Evolutionary conservation across 2,329 filamentous ascomycete genomes (phyloP).

Genomic region (Pseudogymnoascus sp.): DNA sequence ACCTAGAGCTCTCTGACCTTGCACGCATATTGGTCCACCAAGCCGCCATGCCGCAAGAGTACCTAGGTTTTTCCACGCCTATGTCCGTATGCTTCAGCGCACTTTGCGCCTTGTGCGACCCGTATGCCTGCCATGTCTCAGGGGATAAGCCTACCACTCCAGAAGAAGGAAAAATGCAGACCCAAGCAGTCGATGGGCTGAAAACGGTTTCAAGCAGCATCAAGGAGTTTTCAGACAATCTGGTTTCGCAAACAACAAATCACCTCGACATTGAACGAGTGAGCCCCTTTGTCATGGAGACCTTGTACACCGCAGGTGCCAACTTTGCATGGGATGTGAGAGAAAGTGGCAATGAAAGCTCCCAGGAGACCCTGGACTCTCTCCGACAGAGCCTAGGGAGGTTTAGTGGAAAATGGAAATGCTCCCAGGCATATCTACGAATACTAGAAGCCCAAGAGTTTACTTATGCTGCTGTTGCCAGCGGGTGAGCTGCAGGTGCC

Average conservation of each 20-base stretch:
- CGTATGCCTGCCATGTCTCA: slow-evolving; percentile 33
- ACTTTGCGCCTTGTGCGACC: slow-evolving; percentile 33
- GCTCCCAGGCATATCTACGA: slow-evolving; percentile 34
- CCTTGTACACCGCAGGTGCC: slow-evolving; percentile 34
- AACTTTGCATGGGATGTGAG: slow-evolving; percentile 35
- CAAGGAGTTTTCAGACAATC: slow-evolving; percentile 27
- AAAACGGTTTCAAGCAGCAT: slow-evolving; percentile 28
- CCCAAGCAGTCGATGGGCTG: slow-evolving; percentile 31
- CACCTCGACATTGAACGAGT: slow-evolving; percentile 27
- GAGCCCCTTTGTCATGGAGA: slow-evolving; percentile 35
- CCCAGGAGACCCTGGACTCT: slow-evolving; percentile 28
- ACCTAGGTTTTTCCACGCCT: slow-evolving; percentile 23
- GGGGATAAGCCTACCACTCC: slow-evolving; percentile 16
- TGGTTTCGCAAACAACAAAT: slow-evolving; percentile 21
- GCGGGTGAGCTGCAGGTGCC: background rate
- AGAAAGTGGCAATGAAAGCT: slow-evolving; percentile 32
- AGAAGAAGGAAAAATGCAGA: slow-evolving; percentile 30
- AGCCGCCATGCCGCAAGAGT: slow-evolving; percentile 21
- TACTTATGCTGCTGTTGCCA: slow-evolving; percentile 23
- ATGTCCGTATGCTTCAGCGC: slow-evolving; percentile 27
- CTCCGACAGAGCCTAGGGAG: slow-evolving; percentile 29
- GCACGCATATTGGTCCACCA: slow-evolving; percentile 25
- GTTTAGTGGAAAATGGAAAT: slow-evolving; percentile 32
- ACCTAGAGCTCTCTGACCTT: slow-evolving; percentile 24
- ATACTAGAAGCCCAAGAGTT: slow-evolving; percentile 35